phyloP scores from a whole-genome alignment of 1,139 yeast species.

The Yamadazyma kanchanaburiensis region DNA sequence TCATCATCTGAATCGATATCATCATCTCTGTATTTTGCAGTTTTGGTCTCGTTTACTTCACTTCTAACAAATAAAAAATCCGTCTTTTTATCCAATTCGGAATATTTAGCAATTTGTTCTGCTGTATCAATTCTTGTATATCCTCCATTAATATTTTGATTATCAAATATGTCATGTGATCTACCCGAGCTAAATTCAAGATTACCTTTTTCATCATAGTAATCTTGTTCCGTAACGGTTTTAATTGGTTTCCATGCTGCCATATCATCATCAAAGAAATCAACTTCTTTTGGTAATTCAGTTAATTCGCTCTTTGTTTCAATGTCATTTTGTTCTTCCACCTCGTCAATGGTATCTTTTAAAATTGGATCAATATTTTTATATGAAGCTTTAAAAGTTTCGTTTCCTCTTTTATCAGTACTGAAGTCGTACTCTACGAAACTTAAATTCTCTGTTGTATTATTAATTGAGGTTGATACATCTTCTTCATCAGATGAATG shows the following conservation, averaged over 20 bases:
- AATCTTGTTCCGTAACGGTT: constrained; percentile 47
- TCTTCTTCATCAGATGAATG: constrained; percentile 6
- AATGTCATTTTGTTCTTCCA: constrained; percentile 1
- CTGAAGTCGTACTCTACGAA: constrained; percentile 36
- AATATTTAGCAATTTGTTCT: constrained; percentile 76
- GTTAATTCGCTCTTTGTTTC: neutral
- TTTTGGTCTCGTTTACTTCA: constrained; percentile 10
- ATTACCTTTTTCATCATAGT: constrained; percentile 52
- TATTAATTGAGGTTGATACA: constrained; percentile 1
- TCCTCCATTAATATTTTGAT: constrained; percentile 40
- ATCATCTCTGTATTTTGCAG: constrained; percentile 17
- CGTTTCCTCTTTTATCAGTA: constrained; percentile 1
- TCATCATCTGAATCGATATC: constrained; percentile 19
- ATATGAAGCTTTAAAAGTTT: constrained; percentile 2
- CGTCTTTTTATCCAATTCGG: constrained; percentile 73
- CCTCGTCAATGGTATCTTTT: constrained; percentile 2
- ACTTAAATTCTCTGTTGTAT: constrained; percentile 8
- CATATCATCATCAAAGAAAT: constrained; percentile 29
- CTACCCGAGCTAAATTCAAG: constrained; percentile 30
- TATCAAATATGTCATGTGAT: constrained; percentile 21
- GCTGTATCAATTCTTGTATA: constrained; percentile 90
- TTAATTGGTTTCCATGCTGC: constrained; percentile 54
- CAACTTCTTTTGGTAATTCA: constrained; percentile 11
- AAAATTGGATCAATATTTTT: neutral
- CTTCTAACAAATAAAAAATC: constrained; percentile 62